A percentile compares a stretch with the other conserved stretches of the same genome.
These are phyloP conservation scores for Cladochytrium replicatum DNA, from an alignment of 192 early-diverging fungal genomes.

Conservation along the genomic window DNA sequence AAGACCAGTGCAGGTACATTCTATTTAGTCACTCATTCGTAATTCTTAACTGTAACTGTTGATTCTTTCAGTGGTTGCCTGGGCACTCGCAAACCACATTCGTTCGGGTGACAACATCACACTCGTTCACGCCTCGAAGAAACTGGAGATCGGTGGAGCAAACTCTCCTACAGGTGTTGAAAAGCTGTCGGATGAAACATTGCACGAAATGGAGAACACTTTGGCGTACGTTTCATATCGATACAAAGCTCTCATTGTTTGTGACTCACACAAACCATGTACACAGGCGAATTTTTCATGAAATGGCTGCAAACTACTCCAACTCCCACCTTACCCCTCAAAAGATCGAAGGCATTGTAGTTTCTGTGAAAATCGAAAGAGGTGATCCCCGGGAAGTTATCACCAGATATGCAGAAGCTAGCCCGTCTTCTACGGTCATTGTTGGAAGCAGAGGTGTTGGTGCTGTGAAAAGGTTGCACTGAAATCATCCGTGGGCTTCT, in stretches of 20 bases:
- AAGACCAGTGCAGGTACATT: too few relatives aligned
- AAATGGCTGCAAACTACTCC: background rate
- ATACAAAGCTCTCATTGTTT: too few relatives aligned
- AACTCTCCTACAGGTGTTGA: background rate
- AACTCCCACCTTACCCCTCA: background rate
- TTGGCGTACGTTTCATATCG: too few relatives aligned
- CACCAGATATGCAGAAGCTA: constrained; percentile 1
- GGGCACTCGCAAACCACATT: constrained; percentile 15
- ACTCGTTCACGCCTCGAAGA: constrained; percentile 18
- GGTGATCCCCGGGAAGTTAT: constrained; percentile 18
- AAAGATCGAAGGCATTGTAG: background rate
- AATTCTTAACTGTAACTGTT: too few relatives aligned
- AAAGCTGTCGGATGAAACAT: constrained; percentile 10
- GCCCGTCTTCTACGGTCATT: constrained; percentile 10
- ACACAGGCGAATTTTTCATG: constrained; percentile 2
- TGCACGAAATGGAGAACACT: constrained; percentile 6
- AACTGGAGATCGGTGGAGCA: background rate
- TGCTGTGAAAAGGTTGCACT: constrained; percentile 13
- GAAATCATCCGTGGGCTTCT: too few relatives aligned
- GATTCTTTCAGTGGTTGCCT: constrained; percentile 9
- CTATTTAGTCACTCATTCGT: too few relatives aligned
- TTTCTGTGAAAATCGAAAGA: constrained; percentile 9
- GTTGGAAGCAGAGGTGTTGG: constrained; percentile 16
- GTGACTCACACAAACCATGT: too few relatives aligned
- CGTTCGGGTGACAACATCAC: constrained; percentile 5